Evolutionary conservation across 441 rosid genomes (phyloP).

Genomic region (Iberis amara): DNA sequence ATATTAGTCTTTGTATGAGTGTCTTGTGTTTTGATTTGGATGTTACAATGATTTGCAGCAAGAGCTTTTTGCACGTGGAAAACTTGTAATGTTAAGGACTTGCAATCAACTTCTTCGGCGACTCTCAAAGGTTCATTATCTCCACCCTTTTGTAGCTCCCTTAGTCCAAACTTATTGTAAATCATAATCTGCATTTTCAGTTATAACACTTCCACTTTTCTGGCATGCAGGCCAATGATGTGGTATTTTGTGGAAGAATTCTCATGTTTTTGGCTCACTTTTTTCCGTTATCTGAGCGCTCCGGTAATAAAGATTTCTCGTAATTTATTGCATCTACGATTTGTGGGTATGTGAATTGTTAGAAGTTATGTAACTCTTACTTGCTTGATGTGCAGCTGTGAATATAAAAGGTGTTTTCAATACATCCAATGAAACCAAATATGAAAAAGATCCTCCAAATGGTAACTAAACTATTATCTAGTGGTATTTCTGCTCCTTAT

Average conservation of each 20-base stretch:
- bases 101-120: slow-evolving; percentile 99
- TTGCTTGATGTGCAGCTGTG: slow-evolving; percentile 61
- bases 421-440: slow-evolving; percentile 91
- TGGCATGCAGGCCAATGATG: slow-evolving; percentile 79
- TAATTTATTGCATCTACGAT: slow-evolving; percentile 1
- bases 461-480: slow-evolving; percentile 39
- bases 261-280: slow-evolving; percentile 95
- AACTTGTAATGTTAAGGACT: slow-evolving; percentile 97
- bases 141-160: slow-evolving; percentile 9
- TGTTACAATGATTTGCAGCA: slow-evolving; percentile 45
- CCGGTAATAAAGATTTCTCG: slow-evolving; percentile 49
- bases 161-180: background rate
- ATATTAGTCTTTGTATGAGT: slow-evolving; percentile 2
- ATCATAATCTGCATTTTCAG: too few relatives aligned
- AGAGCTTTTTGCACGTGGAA: slow-evolving; percentile 99
- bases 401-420: slow-evolving; percentile 96
- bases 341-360: slow-evolving; percentile 8
- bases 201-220: background rate
- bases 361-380: slow-evolving; percentile 14
- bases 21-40: slow-evolving; percentile 11
- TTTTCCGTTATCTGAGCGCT: slow-evolving; percentile 91
- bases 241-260: slow-evolving; percentile 91
- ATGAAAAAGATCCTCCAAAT: slow-evolving; percentile 83
- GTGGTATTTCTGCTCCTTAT: slow-evolving; percentile 2
- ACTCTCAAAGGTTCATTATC: slow-evolving; percentile 66